These are phyloP conservation scores for Pelargonium cotyledonis DNA, from an alignment of 441 rosid genomes.

Conservation along the genomic window DNA sequence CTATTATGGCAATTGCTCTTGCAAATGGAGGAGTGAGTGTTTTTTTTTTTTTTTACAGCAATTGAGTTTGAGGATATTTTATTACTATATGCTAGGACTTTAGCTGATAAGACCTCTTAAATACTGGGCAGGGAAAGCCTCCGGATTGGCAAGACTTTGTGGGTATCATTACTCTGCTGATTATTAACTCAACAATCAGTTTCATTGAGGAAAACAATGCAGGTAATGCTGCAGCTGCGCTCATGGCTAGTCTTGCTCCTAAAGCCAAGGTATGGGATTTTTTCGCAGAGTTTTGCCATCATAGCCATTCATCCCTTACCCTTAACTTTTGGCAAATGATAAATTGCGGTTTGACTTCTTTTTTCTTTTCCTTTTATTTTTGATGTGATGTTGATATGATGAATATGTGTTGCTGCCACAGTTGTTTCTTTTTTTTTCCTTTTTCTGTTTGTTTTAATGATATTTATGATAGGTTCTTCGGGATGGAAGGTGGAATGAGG, in stretches of 20 bases:
- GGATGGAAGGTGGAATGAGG: conserved; percentile 59
- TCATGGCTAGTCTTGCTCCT: conserved; percentile 76
- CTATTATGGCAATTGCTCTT: conserved; percentile 52
- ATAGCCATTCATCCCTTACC: neutral
- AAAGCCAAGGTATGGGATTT: conserved; percentile 28
- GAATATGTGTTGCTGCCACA: too few species aligned
- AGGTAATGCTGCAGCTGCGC: conserved; percentile 75
- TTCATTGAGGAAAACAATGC: conserved; percentile 72
- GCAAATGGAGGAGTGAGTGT: conserved; percentile 62
- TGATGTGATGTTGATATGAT: too few species aligned
- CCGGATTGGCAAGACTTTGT: conserved; percentile 7
- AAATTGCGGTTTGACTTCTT: neutral
- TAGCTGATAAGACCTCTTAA: neutral
- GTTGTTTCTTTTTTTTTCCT: neutral
- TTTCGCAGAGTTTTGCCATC: too few species aligned
- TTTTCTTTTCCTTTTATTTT: too few species aligned
- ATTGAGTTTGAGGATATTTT: neutral
- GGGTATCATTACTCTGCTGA: conserved; percentile 47
- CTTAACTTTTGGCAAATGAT: neutral
- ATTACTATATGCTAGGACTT: too few species aligned
- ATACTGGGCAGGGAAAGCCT: conserved; percentile 22
- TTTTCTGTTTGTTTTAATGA: neutral
- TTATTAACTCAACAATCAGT: conserved; percentile 65
- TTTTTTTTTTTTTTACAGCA: neutral
- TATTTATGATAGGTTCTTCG: conserved; percentile 36